Conservation (phyloP, 257 asterid genomes). For the Schizonepeta tenuifolia region DNA sequence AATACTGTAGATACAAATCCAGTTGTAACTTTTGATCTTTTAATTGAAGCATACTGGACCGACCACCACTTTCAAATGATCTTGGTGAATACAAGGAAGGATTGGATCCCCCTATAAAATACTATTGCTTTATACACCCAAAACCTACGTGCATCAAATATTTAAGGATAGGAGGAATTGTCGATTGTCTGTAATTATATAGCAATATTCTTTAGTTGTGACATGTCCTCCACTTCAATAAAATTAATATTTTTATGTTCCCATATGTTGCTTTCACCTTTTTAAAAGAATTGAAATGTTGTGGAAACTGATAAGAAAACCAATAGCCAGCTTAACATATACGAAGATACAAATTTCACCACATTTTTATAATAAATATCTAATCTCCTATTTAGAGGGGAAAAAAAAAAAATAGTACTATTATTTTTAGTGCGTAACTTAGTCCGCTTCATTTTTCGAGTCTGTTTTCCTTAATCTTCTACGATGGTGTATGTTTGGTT, state of each 20-base stretch:
- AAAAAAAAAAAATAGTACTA: no score
- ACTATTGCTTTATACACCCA: not conserved
- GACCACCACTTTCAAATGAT: not conserved
- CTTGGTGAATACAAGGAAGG: not conserved
- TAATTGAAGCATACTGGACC: not conserved
- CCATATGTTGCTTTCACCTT: slow-evolving; percentile 32
- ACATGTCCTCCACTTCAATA: slow-evolving; percentile 32
- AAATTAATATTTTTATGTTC: slow-evolving; percentile 15
- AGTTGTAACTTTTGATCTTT: not conserved
- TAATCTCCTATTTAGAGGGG: not conserved
- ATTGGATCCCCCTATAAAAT: slow-evolving; percentile 6
- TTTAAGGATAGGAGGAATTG: not conserved
- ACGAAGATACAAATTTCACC: not conserved
- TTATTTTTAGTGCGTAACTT: no score
- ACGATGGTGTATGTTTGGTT: no score
- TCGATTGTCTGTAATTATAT: not conserved
- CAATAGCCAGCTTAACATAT: slow-evolving; percentile 16
- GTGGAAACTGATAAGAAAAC: slow-evolving; percentile 29
- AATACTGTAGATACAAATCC: no score
- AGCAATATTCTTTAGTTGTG: slow-evolving; percentile 22
- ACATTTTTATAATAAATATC: not conserved
- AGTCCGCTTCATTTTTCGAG: slow-evolving; percentile 7
- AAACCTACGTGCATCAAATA: slow-evolving; percentile 19
- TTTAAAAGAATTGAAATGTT: not conserved
- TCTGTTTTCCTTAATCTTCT: no score